A percentile compares a stretch with the other conserved stretches of the same genome.
Evolutionary conservation across 208 protist species (phyloP).

Genomic region (Trypanosoma brucei): DNA sequence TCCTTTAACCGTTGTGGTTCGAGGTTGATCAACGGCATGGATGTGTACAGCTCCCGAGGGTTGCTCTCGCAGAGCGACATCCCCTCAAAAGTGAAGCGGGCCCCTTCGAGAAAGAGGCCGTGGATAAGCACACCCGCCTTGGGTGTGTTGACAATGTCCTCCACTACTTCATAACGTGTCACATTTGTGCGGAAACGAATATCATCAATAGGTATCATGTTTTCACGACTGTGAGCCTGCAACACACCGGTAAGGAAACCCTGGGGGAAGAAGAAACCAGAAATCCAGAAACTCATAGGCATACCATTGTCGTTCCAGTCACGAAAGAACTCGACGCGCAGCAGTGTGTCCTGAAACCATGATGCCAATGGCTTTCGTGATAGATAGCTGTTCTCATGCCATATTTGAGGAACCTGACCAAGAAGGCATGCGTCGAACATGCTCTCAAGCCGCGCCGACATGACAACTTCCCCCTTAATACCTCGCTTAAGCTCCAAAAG

Average conservation of each 20-base stretch:
- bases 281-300: constrained; percentile 94
- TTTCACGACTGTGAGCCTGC: constrained; percentile 87
- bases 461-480: constrained; percentile 91
- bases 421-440: constrained; percentile 90
- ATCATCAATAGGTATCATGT: constrained; percentile 89
- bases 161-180: constrained; percentile 62
- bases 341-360: constrained; percentile 94
- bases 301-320: constrained; percentile 92
- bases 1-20: constrained; percentile 60
- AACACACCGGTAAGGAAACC: constrained; percentile 91
- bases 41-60: constrained; percentile 83
- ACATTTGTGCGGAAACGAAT: constrained; percentile 86
- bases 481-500: constrained; percentile 69
- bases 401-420: constrained; percentile 90
- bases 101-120: constrained; percentile 90
- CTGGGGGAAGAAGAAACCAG: constrained; percentile 98
- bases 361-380: constrained; percentile 94
- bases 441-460: constrained; percentile 83
- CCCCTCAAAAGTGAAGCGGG: constrained; percentile 50
- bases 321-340: constrained; percentile 91
- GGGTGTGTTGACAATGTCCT: constrained; percentile 60
- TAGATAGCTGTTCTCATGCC: constrained; percentile 90
- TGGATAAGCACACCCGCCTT: constrained; percentile 89
- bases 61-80: constrained; percentile 68
- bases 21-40: constrained; percentile 89